These are phyloP conservation scores for Kwoniella shivajii DNA, from an alignment of 1,284 basidiomycete species.

Conservation along the genomic window DNA sequence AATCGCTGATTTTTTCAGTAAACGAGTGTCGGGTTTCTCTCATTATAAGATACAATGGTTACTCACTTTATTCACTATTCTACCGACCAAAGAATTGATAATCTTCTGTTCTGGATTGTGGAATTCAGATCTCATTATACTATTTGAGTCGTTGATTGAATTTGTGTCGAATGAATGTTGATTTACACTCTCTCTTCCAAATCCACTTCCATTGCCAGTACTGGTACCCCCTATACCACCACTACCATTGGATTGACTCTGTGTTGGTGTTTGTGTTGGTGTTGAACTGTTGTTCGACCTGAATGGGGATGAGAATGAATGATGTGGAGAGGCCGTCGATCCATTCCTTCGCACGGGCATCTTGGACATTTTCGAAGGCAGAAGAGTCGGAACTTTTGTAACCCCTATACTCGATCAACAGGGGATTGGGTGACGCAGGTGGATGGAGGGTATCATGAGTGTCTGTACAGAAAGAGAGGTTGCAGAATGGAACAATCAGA, in stretches of 20 bases:
- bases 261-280: neutral
- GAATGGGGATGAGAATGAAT: constrained; percentile 19
- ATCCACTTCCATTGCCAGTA: too few relatives aligned
- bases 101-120: constrained; percentile 40
- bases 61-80: constrained; percentile 49
- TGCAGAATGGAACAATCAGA: too few relatives aligned
- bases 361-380: neutral
- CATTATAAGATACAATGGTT: too few relatives aligned
- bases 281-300: constrained; percentile 3
- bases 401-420: too few relatives aligned
- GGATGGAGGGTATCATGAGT: too few relatives aligned
- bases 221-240: too few relatives aligned
- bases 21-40: too few relatives aligned
- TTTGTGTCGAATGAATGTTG: neutral
- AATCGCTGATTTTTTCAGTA: too few relatives aligned
- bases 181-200: neutral
- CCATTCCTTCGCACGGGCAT: constrained; percentile 11
- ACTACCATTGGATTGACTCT: neutral
- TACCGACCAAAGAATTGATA: constrained; percentile 36
- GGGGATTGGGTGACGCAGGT: too few relatives aligned
- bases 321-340: constrained; percentile 16
- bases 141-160: constrained; percentile 11
- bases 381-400: too few relatives aligned
- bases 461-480: too few relatives aligned
- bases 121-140: constrained; percentile 11